Evolutionary conservation across 768 basidiomycete species (phyloP).

Genomic region (Termitomyces bulborhizus): DNA sequence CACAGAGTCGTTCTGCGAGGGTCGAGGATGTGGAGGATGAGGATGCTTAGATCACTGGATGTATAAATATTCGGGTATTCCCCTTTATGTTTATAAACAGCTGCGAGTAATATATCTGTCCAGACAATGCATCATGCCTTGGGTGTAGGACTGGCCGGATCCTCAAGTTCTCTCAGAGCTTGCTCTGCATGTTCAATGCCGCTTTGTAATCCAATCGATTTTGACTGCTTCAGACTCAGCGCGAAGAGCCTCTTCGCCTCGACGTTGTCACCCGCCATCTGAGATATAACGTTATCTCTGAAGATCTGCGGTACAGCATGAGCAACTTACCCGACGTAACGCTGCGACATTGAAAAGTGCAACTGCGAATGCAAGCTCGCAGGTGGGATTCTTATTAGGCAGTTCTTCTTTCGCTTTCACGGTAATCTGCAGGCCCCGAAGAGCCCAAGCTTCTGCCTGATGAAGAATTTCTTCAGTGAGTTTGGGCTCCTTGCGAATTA

Average conservation of each 20-base stretch:
- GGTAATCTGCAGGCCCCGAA: slow-evolving; percentile 36
- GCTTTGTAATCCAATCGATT: slow-evolving; percentile 27
- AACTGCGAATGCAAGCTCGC: slow-evolving; percentile 51
- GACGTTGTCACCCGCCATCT: slow-evolving; percentile 34
- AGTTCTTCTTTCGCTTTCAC: slow-evolving; percentile 20
- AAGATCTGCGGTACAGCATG: background rate
- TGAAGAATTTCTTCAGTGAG: slow-evolving; percentile 24
- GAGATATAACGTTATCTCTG: background rate
- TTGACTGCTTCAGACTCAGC: slow-evolving; percentile 30
- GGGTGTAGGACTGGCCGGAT: background rate
- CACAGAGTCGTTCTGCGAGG: slow-evolving; percentile 34
- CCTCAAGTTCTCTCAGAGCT: slow-evolving; percentile 17
- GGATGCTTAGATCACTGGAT: slow-evolving; percentile 22
- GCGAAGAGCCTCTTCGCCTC: slow-evolving; percentile 26
- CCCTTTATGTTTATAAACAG: background rate
- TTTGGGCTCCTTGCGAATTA: slow-evolving; percentile 25
- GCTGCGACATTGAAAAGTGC: slow-evolving; percentile 58
- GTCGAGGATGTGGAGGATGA: slow-evolving; percentile 45
- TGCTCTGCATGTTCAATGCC: slow-evolving; percentile 24
- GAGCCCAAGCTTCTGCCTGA: slow-evolving; percentile 59
- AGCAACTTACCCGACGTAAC: slow-evolving; percentile 35
- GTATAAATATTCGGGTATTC: slow-evolving; percentile 3
- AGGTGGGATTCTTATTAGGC: slow-evolving; percentile 25
- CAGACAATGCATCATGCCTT: background rate
- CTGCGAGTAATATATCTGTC: background rate